Evolutionary conservation across 73 alveolate species (phyloP).

Genomic region (Breviolum minutum): DNA sequence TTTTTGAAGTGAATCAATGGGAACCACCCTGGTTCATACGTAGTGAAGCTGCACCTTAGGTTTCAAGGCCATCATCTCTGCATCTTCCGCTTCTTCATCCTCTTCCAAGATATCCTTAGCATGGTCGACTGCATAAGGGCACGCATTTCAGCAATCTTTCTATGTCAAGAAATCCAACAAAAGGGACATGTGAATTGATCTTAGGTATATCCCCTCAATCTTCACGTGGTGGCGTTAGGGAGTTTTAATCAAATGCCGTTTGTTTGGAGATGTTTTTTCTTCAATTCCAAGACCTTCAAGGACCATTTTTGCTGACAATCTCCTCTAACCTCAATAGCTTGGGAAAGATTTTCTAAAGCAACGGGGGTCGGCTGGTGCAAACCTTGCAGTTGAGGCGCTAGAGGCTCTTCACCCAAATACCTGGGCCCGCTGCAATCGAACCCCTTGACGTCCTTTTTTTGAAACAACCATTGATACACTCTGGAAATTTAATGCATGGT

Average conservation of each 20-base stretch:
- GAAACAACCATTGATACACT: too few relatives aligned
- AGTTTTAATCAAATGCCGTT: too few relatives aligned
- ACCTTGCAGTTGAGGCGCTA: background rate
- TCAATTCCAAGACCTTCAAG: too few relatives aligned
- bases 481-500: too few relatives aligned
- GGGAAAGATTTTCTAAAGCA: background rate
- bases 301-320: too few relatives aligned
- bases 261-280: too few relatives aligned
- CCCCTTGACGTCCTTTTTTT: background rate
- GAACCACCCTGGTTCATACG: background rate
- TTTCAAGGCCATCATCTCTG: constrained; percentile 45
- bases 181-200: too few relatives aligned
- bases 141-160: too few relatives aligned
- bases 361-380: background rate
- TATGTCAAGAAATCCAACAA: too few relatives aligned
- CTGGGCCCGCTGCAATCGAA: background rate
- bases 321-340: too few relatives aligned
- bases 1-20: background rate
- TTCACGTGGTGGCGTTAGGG: too few relatives aligned
- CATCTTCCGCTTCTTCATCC: constrained; percentile 71
- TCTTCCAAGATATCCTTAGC: constrained; percentile 46
- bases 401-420: constrained; percentile 21
- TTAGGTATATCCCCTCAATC: too few relatives aligned
- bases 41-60: background rate
- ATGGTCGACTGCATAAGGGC: background rate